Percentiles rank a stretch among this genome's conserved stretches.
These are phyloP conservation scores for Oryza punctata DNA, from an alignment of 176 grass and related monocot genomes.

Conservation along the genomic window DNA sequence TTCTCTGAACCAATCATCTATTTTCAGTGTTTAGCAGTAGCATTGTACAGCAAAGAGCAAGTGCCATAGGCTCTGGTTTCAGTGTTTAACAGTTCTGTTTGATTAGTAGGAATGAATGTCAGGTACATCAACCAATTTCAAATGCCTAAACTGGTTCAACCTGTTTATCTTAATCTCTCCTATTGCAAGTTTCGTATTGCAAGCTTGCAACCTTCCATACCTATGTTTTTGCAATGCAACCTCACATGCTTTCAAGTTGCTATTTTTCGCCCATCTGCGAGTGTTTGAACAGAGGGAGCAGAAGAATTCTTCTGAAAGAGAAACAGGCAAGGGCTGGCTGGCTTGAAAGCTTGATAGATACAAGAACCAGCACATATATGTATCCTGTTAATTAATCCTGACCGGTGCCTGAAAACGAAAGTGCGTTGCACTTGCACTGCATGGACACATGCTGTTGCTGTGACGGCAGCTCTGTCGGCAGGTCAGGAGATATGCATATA, in stretches of 20 bases:
- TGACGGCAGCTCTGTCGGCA: conserved; percentile 37
- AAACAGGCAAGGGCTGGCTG: not conserved
- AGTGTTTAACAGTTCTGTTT: not conserved
- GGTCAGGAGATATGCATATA: conserved; percentile 9
- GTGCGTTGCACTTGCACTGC: not conserved
- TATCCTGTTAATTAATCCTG: not conserved
- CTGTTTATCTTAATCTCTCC: not conserved
- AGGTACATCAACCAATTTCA: not conserved
- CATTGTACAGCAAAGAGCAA: conserved; percentile 22
- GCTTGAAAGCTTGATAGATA: not conserved
- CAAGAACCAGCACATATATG: not conserved
- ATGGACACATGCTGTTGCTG: not conserved
- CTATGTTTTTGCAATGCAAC: not conserved
- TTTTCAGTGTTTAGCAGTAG: too few species aligned
- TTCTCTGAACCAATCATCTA: not conserved
- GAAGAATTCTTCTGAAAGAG: not conserved
- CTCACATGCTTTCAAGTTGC: not conserved
- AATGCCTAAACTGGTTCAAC: not conserved
- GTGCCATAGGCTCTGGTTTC: not conserved
- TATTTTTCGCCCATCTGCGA: not conserved
- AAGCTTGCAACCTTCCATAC: not conserved
- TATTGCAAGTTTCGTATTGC: not conserved
- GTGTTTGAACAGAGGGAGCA: not conserved
- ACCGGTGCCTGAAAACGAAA: not conserved
- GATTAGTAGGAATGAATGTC: not conserved